Evolutionary conservation across 1,284 basidiomycete genomes (phyloP), one percentile per base, ranked within the genome.

Genomic region (Cryptococcus wingfieldii): DNA sequence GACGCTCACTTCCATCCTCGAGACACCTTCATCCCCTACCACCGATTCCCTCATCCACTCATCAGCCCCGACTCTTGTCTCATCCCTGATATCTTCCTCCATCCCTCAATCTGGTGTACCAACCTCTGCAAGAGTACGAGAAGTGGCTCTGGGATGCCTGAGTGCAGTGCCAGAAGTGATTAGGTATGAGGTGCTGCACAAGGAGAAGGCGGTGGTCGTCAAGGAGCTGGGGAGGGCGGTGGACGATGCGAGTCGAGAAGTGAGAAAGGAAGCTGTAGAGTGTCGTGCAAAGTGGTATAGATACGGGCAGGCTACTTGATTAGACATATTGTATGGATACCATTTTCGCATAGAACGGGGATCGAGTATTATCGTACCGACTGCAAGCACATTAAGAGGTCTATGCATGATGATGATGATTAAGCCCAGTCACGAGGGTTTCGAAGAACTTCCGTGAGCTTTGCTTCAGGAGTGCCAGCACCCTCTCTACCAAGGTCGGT

Each of bases 221-320:
- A 83, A 84, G 38, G 84, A 87, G 54, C 80, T 99, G 27, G 86
- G 82, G 0, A 82, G 80, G 55, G 83, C 82, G 9, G 74, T 96
- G 46, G 94, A 97, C 71, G 94, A 97, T 75, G 87, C 88, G 3
- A 88, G 87, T 68, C 80, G 87, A 58, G 77, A 77, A 1, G 91
- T 97, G 8, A 80, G 93, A 44, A 86, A 84, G 65, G 88, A 89
- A 66, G 93, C 92, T 0, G 94, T 97, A 6, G 85, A 90, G 68
- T 86, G 90, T 52, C 79, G 93, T 27, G 75, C 78, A 5, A 68
- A 67, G 54, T 82, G 80, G 80, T 80, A 54, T 45, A 56, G 48
- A 28, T 56, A 60, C 48, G 58, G 54, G 4, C 56, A 61, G 38
- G 56, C 55, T n/a, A 49, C 47, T 13, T 50, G 41, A 42, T 34